Conservation (phyloP, 108 stramenopile species). For the Phaeodactylum tricornutum region DNA sequence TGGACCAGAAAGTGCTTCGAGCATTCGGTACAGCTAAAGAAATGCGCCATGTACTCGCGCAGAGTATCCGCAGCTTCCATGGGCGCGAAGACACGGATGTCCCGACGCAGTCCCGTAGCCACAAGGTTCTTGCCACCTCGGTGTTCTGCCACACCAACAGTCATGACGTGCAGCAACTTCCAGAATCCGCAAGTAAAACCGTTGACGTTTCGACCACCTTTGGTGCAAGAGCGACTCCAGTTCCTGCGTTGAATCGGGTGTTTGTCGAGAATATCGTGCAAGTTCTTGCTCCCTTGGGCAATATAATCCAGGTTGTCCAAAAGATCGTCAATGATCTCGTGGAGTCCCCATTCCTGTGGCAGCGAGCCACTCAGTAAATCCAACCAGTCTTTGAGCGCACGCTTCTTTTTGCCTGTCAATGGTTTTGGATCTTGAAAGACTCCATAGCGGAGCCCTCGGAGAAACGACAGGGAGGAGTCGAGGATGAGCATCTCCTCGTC, state of each 20-base stretch:
- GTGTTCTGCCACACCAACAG: constrained; percentile 67
- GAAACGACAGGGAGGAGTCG: constrained; percentile 58
- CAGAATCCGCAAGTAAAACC: constrained; percentile 79
- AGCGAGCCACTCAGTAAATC: constrained; percentile 49
- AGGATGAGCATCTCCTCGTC: constrained; percentile 49
- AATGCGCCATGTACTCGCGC: constrained; percentile 58
- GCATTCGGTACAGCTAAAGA: constrained; percentile 70
- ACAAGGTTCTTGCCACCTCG: constrained; percentile 36
- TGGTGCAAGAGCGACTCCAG: constrained; percentile 30
- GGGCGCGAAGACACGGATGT: constrained; percentile 27
- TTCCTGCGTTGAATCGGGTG: constrained; percentile 9
- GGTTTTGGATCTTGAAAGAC: constrained; percentile 29
- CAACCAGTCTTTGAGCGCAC: constrained; percentile 49
- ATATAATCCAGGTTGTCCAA: constrained; percentile 23
- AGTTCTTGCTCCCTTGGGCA: constrained; percentile 15
- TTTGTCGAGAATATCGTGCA: constrained; percentile 20
- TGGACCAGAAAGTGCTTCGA: constrained; percentile 50
- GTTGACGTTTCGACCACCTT: not conserved
- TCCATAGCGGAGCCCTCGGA: constrained; percentile 33
- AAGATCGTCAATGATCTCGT: constrained; percentile 35
- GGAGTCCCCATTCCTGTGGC: constrained; percentile 54
- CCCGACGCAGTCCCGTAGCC: constrained; percentile 24
- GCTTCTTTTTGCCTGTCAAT: constrained; percentile 13
- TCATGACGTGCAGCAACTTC: constrained; percentile 67
- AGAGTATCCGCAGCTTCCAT: constrained; percentile 27